phyloP scores from a whole-genome alignment of 1,284 basidiomycete genomes.

The Irpex sp. region DNA sequence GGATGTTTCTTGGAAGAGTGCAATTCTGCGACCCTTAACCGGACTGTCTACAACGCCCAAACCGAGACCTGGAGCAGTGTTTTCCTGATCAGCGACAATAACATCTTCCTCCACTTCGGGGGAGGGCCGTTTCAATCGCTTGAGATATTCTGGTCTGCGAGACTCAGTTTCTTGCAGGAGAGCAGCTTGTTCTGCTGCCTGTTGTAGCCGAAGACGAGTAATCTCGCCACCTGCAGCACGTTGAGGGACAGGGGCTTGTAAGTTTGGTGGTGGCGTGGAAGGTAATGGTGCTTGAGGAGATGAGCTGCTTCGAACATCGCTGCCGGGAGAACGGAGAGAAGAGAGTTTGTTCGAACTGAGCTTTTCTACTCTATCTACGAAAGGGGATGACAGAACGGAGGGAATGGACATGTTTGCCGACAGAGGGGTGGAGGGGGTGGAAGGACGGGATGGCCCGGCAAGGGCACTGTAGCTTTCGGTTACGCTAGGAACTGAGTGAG shows the following conservation, averaged over 20 bases:
- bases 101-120: constrained; percentile 33
- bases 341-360: constrained; percentile 16
- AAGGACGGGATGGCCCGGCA: constrained; percentile 5
- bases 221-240: constrained; percentile 48
- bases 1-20: constrained; percentile 74
- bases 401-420: constrained; percentile 19
- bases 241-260: constrained; percentile 23
- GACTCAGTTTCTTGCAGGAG: constrained; percentile 52
- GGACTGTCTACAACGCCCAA: constrained; percentile 55
- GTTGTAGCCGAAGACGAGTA: constrained; percentile 51
- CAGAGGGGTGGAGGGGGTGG: constrained; percentile 13
- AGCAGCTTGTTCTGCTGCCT: constrained; percentile 43
- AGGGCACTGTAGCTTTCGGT: constrained; percentile 1
- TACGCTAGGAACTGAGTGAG: background rate
- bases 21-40: constrained; percentile 62
- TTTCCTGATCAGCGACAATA: constrained; percentile 18
- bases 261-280: constrained; percentile 17
- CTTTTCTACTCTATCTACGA: constrained; percentile 19
- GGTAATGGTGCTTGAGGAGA: constrained; percentile 28
- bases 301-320: constrained; percentile 19
- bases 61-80: constrained; percentile 38
- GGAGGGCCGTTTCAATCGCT: constrained; percentile 46
- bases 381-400: constrained; percentile 31
- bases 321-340: constrained; percentile 19
- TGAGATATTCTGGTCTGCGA: constrained; percentile 65